Evolutionary conservation across 1,139 yeast genomes (phyloP).

Genomic region (Pichia sp.): DNA sequence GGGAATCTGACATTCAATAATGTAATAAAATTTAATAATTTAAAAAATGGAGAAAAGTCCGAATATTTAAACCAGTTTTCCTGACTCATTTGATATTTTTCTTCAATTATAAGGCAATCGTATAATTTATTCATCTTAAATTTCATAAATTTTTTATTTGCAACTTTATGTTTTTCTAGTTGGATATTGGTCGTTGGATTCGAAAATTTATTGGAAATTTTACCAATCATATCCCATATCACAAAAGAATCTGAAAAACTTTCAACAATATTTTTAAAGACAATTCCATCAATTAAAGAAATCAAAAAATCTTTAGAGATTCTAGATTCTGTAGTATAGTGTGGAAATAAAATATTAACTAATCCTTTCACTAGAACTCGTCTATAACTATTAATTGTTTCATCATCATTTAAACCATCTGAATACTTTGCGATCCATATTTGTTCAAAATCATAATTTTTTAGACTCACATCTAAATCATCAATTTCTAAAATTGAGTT

Average conservation of each 20-base stretch:
- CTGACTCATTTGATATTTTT: constrained; percentile 1
- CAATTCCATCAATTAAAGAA: constrained; percentile 37
- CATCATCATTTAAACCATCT: constrained; percentile 23
- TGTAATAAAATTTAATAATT: constrained; percentile 9
- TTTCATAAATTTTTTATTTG: neutral
- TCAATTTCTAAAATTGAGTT: constrained; percentile 7
- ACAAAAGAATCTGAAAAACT: constrained; percentile 42
- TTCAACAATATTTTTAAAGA: constrained; percentile 34
- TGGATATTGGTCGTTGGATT: neutral
- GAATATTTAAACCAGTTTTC: constrained; percentile 1
- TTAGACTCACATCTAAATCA: neutral
- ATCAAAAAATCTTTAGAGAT: constrained; percentile 35
- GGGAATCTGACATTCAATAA: constrained; percentile 5
- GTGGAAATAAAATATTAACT: constrained; percentile 34
- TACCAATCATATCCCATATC: constrained; percentile 36
- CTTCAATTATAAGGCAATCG: constrained; percentile 5
- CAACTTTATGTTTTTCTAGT: neutral
- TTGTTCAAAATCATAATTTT: constrained; percentile 5
- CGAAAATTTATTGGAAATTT: constrained; percentile 21
- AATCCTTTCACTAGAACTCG: constrained; percentile 31
- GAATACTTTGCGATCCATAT: constrained; percentile 16
- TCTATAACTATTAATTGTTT: constrained; percentile 27
- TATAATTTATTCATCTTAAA: constrained; percentile 1
- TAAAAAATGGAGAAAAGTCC: constrained; percentile 18
- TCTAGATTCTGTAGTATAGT: constrained; percentile 34